Evolutionary conservation across 108 stramenopile genomes (phyloP), one percentile per base, ranked within the genome.

Genomic region (Fragilaria crotonensis): DNA sequence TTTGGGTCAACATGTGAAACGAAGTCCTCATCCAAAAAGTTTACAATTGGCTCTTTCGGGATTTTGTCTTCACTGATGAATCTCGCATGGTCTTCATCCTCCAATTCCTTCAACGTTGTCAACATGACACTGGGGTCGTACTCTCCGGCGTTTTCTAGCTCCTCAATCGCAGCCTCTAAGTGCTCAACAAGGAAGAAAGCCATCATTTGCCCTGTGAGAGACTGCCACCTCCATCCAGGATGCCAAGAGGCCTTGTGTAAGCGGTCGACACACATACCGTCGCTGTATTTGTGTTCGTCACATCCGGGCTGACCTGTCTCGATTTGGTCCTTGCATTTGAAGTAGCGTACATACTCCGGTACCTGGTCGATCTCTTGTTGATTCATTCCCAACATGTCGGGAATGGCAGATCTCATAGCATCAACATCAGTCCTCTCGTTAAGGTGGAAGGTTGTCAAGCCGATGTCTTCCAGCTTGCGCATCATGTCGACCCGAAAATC

Each of bases 221-320:
- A 71, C 48, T 76, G 71, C 3, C 33, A 33, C 41, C 71, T 41
- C 78, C 64, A 73, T 52, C 79, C 79, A n/a, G 75, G 79, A 57
- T 80, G 79, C 79, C 79, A 80, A 28, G 57, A 48, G 4, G 65
- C 54, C 31, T 56, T 57, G 3, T 33, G 50, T 23, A 26, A 25
- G 20, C 75, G 64, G 7, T 59, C 21, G 7, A 14, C 7, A 14
- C 36, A 41, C 1, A 26, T 14, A 30, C 71, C 72, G 11, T 41
- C 36, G 14, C 14, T 41, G 20, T 47, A 48, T 28, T 66, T 57
- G 0, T 67, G 47, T 4, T 46, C 45, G 14, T 25, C 41, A 64
- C 79, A 80, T 28, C 30, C 57, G 1, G 74, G 79, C 23, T 80
- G 75, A 14, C 75, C 79, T 14, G 53, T 73, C 55, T 80, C 79